These are phyloP conservation scores for Acacia pycnantha DNA, from an alignment of 331 rosid species.

Conservation along the genomic window DNA sequence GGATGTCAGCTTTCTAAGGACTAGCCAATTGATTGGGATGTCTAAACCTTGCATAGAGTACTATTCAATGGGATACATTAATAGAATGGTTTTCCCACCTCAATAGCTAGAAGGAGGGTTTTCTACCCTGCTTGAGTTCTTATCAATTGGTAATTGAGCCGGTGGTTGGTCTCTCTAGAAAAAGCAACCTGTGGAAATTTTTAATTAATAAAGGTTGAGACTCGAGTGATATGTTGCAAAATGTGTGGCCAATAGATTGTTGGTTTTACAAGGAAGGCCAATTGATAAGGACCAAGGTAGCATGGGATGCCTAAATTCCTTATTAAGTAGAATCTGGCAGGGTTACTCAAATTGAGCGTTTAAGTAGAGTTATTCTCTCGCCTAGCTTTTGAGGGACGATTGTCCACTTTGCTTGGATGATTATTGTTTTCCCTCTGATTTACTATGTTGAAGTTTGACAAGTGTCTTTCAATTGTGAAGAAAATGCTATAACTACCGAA, in stretches of 20 bases:
- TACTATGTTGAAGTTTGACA: background rate
- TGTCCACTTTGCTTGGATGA: background rate
- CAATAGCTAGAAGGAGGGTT: background rate
- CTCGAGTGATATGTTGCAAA: background rate
- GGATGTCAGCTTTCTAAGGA: background rate
- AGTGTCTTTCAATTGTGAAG: background rate
- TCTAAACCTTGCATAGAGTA: background rate
- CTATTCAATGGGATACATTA: background rate
- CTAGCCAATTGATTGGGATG: background rate
- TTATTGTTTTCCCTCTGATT: background rate
- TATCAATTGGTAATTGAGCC: background rate
- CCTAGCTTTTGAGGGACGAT: background rate
- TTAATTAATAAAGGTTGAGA: background rate
- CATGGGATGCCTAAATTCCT: background rate
- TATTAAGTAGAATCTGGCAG: background rate
- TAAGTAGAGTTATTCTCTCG: background rate
- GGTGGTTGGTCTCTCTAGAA: background rate
- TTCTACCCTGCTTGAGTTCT: background rate
- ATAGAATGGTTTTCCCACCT: background rate
- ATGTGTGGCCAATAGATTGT: background rate
- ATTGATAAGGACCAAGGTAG: background rate
- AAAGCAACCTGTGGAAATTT: background rate
- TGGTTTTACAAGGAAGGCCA: background rate
- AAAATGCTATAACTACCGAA: background rate
- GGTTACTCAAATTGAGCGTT: background rate